Evolutionary conservation across 345 rosid genomes (phyloP), one percentile per base, ranked within the genome.

Genomic region (Boechera divaricarpa): DNA sequence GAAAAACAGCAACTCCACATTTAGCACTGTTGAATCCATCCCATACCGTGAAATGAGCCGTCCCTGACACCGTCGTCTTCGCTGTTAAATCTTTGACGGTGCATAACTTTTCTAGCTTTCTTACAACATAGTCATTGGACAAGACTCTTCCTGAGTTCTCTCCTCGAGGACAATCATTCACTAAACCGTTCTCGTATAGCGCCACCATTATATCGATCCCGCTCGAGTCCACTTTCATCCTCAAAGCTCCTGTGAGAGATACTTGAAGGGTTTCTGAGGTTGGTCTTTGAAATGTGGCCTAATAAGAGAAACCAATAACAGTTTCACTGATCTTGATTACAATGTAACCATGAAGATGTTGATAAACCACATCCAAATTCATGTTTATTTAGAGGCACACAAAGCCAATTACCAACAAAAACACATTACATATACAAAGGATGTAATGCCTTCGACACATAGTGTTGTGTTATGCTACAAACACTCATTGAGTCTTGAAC

Each of bases 101-200:
- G 66, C 90, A 82, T 62, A 93, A 85, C 69, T 85, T 93, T 76
- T 88, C 93, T 2, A 90, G 85, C 85, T 78, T 91, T 74, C 97
- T 82, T n/a, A 93, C 95, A 10, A 93, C 89, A 6, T 78, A 88
- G 79, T 93, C 95, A 70, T 88, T 89, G 16, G 92, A 77, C 16
- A 93, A 67, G 15, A 93, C 88, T 26, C 85, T 83, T 15, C 90
- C 95, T 73, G 85, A 85, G 82, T 90, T 92, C 74, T 92, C 98
- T 51, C 98, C 96, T 4, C 32, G 52, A 0, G 83, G 84, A 58
- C 92, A 90, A 78, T 92, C 87, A 1, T 49, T 88, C 49, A 90
- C 87, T 62, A 89, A 41, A 32, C 94, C 92, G 38, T 63, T 86
- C 82, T 92, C 94, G 53, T 92, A 89, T 10, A 92, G 77, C 3